A percentile compares a stretch with the other conserved stretches of the same genome.
Conservation (phyloP, 1,139 yeast genomes). For the Meyerozyma elateridarum region DNA sequence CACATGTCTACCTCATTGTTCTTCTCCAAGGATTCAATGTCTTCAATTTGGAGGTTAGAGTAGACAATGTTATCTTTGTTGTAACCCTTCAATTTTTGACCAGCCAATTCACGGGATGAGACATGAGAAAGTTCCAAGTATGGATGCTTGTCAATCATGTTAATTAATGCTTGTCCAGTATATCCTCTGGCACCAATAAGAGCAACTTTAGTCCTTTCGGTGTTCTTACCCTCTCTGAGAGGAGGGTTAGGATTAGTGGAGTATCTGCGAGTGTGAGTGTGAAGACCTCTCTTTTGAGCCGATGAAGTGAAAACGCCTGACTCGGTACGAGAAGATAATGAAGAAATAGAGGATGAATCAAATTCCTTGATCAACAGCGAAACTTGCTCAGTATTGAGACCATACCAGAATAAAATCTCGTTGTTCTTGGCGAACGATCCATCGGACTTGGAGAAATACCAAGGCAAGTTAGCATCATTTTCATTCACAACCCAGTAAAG, state of each 20-base stretch:
- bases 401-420: conserved; percentile 91
- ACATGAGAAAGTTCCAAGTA: conserved; percentile 85
- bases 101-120: conserved; percentile 90
- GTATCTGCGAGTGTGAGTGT: conserved; percentile 15
- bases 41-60: conserved; percentile 84
- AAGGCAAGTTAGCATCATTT: conserved; percentile 83
- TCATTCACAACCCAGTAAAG: conserved; percentile 90
- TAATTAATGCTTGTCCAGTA: conserved; percentile 91
- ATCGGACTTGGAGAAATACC: conserved; percentile 91
- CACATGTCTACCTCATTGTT: conserved; percentile 83
- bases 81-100: conserved; percentile 83
- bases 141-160: conserved; percentile 83
- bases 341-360: conserved; percentile 35
- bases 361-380: conserved; percentile 65
- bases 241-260: conserved; percentile 71
- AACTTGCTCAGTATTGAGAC: conserved; percentile 63
- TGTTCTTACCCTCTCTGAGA: conserved; percentile 54
- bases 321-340: conserved; percentile 37
- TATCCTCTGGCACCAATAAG: conserved; percentile 97
- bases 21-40: conserved; percentile 72
- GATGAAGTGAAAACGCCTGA: conserved; percentile 38
- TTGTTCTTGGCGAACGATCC: conserved; percentile 93
- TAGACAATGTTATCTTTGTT: conserved; percentile 74
- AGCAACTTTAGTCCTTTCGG: conserved; percentile 67
- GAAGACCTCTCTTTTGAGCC: conserved; percentile 39